Base-by-base conservation (phyloP, 805 yeast genomes). In the Cyberlindnera mycetangii region DNA sequence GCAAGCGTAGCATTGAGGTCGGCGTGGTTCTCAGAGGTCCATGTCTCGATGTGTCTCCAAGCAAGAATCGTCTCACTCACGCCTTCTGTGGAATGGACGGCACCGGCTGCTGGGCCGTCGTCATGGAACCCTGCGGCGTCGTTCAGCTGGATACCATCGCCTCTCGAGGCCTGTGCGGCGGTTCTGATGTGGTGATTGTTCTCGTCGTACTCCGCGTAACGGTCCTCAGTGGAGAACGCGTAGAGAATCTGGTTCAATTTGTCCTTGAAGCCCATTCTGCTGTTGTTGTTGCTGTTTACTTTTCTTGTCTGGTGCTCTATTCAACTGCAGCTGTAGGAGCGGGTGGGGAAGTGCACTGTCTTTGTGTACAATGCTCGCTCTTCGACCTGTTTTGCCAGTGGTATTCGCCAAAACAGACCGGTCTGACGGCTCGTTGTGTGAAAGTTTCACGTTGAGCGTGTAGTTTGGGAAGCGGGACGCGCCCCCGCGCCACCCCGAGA, bases 21-120 rank as follows among this genome's bases (percentile, higher is more conserved):
- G 1, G 93, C 86, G 52, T 83, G 84, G 64, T 88, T 76, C 44
- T 79, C 78, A 28, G 77, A 74, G 16, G 92, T 70, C 97, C 97
- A 92, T 16, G 79, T 71, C 53, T 87, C 92, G 46, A 92, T 81
- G 57, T 90, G 90, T 50, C 85, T 76, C 98, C 98, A 92, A 11
- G 97, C 85, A 18, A 81, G 76, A 30, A 83, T 71, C 2, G 77
- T 71, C 50, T 90, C 88, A 42, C 92, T 81, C 20, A 85, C 83
- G 38, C 95, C 95, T 35, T 79, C 85, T 15, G 61, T 58, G 7
- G 56, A 58, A 45, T 52, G 51, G 49, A 71, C 50, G 43, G 65
- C 41, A 20, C 61, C 62, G 12, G 58, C 59, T 16, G 60, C 18
- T 2, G 20, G 34, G 18, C 53, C 68, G 55, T 51, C 75, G 44